phyloP scores from a whole-genome alignment of 441 rosid genomes.

The Syzygium syzygioides region DNA sequence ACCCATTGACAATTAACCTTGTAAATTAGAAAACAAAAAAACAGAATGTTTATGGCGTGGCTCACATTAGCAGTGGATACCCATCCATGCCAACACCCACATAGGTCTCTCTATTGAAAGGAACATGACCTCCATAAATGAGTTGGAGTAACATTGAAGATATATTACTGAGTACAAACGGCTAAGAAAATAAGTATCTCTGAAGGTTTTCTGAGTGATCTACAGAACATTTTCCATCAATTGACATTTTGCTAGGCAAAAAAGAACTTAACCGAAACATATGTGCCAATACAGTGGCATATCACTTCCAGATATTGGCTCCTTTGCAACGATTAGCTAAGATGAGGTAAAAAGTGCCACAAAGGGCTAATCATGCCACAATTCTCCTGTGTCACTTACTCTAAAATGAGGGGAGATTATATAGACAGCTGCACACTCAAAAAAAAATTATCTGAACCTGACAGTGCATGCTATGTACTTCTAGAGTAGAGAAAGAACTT shows the following conservation, averaged over 20 bases:
- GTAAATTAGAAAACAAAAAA: not conserved
- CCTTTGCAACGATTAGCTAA: not conserved
- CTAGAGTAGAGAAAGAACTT: constrained; percentile 7
- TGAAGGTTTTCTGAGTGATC: not conserved
- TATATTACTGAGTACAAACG: not conserved
- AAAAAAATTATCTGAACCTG: not conserved
- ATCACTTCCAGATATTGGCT: not conserved
- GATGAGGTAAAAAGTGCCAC: not conserved
- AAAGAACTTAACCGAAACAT: not conserved
- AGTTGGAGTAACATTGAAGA: not conserved
- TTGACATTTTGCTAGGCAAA: not conserved
- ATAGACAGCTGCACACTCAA: not conserved
- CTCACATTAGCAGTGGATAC: not conserved
- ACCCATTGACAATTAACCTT: not conserved
- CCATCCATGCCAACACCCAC: not conserved
- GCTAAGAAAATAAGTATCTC: not conserved
- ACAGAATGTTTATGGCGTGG: not conserved
- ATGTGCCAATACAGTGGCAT: not conserved
- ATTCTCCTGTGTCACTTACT: not conserved
- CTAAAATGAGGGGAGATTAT: not conserved
- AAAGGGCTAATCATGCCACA: not conserved
- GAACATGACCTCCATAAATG: not conserved
- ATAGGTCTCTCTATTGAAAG: not conserved
- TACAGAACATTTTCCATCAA: not conserved
- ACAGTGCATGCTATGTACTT: not conserved